Evolutionary conservation across 1,139 yeast species (phyloP), one percentile per base, ranked within the genome.

Genomic region (Debaryomycetaceae sp.): DNA sequence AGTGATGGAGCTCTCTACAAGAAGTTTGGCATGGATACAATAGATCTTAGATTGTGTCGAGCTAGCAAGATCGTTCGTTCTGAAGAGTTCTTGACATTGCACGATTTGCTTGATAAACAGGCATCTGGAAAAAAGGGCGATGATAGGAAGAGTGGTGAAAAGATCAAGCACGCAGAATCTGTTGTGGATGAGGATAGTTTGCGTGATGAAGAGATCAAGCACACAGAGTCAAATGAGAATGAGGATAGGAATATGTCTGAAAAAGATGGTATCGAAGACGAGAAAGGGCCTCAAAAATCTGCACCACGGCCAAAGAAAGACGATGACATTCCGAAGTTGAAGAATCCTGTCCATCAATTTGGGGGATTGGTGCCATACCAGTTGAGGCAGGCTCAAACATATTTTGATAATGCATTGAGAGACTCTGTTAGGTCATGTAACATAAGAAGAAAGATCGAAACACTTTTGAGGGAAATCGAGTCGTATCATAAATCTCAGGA

Each of bases 311-410:
- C 8, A 6, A 37, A 37, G 6, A 27, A 36, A 5, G 31, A 9
- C 6, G 22, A 5, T 20, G 11, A 41, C 20, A 8, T 11, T 27
- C 11, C 11, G 3, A 34, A 13, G 11, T 38, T 54, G 23, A 56
- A 52, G 42, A 73, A 78, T 52, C 82, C 83, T 0, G 59, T 78
- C 8, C 46, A 58, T 36, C 81, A 78, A 64, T 80, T 80, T 60
- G 82, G 83, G 0, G 70, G 70, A 0, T 51, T 80, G 23, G 78
- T 72, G 4, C 81, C 83, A 5, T 54, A 55, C 37, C 73, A 67
- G 40, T 58, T 80, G 23, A 59, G 68, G 35, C 52, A 58, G 38
- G 62, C 81, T 0, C 83, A 80, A 53, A 39, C 36, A 0, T 49
- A 56, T 36, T 80, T 79, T 51, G 50, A 44, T 5, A 38, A 45